Evolutionary conservation across 768 basidiomycete genomes (phyloP).

Genomic region (Crassisporium funariophilum): DNA sequence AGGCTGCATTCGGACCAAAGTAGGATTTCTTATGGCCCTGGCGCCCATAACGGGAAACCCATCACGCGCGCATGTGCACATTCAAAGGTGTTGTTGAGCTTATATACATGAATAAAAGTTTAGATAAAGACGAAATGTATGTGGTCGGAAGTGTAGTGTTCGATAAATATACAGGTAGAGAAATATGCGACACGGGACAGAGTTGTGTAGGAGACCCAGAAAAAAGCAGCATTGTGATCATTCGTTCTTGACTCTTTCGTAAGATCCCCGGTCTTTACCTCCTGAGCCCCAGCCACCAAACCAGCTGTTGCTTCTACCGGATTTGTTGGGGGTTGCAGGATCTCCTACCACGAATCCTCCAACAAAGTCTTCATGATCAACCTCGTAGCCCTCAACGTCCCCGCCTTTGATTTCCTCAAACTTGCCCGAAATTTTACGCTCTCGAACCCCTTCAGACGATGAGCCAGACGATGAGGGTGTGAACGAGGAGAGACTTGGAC

Average conservation of each 20-base stretch:
- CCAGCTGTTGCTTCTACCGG: conserved; percentile 15
- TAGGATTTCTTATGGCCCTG: too few species aligned
- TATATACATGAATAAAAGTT: too few species aligned
- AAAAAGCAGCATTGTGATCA: conserved; percentile 16
- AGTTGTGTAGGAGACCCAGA: neutral
- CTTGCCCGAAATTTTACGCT: conserved; percentile 46
- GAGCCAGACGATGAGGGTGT: conserved; percentile 24
- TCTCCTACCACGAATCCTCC: conserved; percentile 22
- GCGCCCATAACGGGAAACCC: too few species aligned
- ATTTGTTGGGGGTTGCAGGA: conserved; percentile 15
- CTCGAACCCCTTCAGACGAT: conserved; percentile 33
- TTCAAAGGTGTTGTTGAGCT: too few species aligned
- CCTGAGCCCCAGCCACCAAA: conserved; percentile 29
- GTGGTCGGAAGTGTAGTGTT: too few species aligned
- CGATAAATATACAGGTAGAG: too few species aligned
- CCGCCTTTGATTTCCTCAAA: conserved; percentile 75
- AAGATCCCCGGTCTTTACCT: conserved; percentile 33
- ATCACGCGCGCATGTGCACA: too few species aligned
- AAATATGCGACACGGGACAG: neutral
- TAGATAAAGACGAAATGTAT: too few species aligned
- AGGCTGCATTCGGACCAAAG: too few species aligned
- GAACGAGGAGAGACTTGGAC: conserved; percentile 11
- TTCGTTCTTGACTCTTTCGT: conserved; percentile 58
- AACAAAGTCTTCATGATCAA: conserved; percentile 39
- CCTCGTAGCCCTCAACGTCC: conserved; percentile 67